Percentiles rank a stretch among this genome's conserved stretches.
Evolutionary conservation across 2,329 filamentous ascomycete species (phyloP).

Genomic region (Botrytis porri): DNA sequence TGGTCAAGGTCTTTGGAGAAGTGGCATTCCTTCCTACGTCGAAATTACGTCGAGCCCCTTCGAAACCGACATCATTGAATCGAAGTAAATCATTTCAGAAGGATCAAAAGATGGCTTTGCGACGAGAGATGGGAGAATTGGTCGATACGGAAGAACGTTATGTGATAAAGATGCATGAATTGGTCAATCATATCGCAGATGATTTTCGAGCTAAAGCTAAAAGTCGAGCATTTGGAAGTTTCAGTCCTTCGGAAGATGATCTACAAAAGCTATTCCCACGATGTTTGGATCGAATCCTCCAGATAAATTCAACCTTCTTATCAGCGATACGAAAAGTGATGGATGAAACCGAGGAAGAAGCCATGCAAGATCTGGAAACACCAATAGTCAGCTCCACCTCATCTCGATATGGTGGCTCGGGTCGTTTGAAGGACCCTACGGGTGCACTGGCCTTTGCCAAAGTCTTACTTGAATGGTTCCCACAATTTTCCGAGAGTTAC

Average conservation of each 20-base stretch:
- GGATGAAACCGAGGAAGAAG: slow-evolving; percentile 79
- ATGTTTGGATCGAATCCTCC: slow-evolving; percentile 75
- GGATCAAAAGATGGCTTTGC: slow-evolving; percentile 78
- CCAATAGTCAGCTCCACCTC: slow-evolving; percentile 48
- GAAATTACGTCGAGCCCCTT: slow-evolving; percentile 79
- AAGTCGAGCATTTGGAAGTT: slow-evolving; percentile 55
- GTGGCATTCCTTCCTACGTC: slow-evolving; percentile 84
- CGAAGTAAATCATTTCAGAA: slow-evolving; percentile 73
- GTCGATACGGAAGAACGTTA: slow-evolving; percentile 94
- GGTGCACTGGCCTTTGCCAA: slow-evolving; percentile 77
- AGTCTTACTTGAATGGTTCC: slow-evolving; percentile 86
- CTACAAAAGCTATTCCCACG: slow-evolving; percentile 76
- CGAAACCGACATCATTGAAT: slow-evolving; percentile 77
- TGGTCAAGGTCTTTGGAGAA: slow-evolving; percentile 78
- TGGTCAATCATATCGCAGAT: slow-evolving; percentile 76
- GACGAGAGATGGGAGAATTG: slow-evolving; percentile 85
- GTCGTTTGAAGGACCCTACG: slow-evolving; percentile 64
- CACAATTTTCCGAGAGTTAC: slow-evolving; percentile 86
- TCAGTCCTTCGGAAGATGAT: slow-evolving; percentile 69
- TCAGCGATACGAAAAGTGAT: slow-evolving; percentile 72
- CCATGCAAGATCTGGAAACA: slow-evolving; percentile 70
- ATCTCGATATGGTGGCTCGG: slow-evolving; percentile 46
- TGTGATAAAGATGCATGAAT: slow-evolving; percentile 78
- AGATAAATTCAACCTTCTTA: slow-evolving; percentile 78
- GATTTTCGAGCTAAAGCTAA: slow-evolving; percentile 73